phyloP scores from a whole-genome alignment of 2,329 filamentous ascomycete genomes.

The Hypoxylon rubiginosum region DNA sequence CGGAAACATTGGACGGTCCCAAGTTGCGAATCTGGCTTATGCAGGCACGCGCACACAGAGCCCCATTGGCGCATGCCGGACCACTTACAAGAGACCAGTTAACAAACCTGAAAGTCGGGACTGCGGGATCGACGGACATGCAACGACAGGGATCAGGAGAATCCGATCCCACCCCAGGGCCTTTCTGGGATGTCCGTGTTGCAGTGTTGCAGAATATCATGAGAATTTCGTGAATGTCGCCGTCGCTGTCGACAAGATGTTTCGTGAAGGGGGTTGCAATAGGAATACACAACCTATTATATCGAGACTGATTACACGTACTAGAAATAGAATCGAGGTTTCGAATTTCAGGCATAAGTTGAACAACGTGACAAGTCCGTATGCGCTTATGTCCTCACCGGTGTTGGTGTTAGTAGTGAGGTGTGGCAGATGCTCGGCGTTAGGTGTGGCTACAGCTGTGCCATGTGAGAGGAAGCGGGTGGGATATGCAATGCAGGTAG shows the following conservation, averaged over 20 bases:
- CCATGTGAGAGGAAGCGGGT: background rate
- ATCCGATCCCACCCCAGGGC: conserved; percentile 33
- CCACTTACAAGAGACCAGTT: conserved; percentile 12
- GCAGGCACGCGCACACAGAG: conserved; percentile 29
- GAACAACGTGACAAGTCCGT: conserved; percentile 8
- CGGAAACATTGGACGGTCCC: conserved; percentile 42
- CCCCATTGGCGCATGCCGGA: conserved; percentile 36
- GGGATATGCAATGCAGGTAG: background rate
- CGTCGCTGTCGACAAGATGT: conserved; percentile 28
- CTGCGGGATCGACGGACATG: conserved; percentile 42
- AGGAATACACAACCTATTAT: conserved; percentile 1
- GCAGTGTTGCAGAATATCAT: conserved; percentile 18
- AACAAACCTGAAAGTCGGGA: conserved; percentile 20
- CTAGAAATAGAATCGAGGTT: background rate
- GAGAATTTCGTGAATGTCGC: conserved; percentile 34
- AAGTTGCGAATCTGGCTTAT: conserved; percentile 39
- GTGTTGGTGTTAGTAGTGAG: background rate
- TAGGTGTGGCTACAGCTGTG: background rate
- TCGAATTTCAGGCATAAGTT: conserved; percentile 3
- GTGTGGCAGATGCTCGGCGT: background rate
- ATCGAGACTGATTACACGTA: background rate
- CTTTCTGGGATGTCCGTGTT: conserved; percentile 36
- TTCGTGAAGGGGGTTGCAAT: conserved; percentile 19
- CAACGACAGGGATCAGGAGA: conserved; percentile 39
- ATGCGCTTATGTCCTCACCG: conserved; percentile 18